Evolutionary conservation across 176 grass and related monocot species (phyloP).

Genomic region (Eragrostis nindensis): DNA sequence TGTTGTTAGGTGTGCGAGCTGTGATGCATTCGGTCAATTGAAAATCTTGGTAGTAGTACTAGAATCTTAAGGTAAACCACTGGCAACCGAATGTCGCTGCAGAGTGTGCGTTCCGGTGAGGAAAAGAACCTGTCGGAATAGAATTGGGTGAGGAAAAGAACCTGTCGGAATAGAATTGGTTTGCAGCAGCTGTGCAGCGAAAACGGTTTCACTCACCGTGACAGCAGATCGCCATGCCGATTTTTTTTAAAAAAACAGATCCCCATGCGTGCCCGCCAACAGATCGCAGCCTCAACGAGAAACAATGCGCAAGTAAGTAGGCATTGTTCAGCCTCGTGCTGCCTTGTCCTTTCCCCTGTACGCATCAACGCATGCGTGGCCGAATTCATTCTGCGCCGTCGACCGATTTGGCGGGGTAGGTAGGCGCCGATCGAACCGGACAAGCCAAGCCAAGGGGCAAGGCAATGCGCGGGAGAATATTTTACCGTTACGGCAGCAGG

Average conservation of each 20-base stretch:
- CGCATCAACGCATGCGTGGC: not conserved
- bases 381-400: not conserved
- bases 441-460: not conserved
- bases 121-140: not conserved
- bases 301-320: no score
- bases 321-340: not conserved
- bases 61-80: not conserved
- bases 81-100: not conserved
- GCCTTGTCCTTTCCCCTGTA: conserved; percentile 16
- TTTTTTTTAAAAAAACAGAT: no score
- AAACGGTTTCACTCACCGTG: not conserved
- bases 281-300: not conserved
- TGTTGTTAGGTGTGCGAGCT: not conserved
- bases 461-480: not conserved
- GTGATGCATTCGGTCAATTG: conserved; percentile 1
- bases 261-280: no score
- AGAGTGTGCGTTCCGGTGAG: not conserved
- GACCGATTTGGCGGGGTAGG: not conserved
- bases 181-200: not conserved
- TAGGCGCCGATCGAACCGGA: not conserved
- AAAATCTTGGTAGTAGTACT: no score
- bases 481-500: conserved; percentile 32
- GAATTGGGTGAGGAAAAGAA: not conserved
- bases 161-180: not conserved
- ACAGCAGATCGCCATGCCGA: not conserved